These are phyloP conservation scores for Phytophthora litchii DNA, from an alignment of 352 stramenopile species.

Conservation along the genomic window DNA sequence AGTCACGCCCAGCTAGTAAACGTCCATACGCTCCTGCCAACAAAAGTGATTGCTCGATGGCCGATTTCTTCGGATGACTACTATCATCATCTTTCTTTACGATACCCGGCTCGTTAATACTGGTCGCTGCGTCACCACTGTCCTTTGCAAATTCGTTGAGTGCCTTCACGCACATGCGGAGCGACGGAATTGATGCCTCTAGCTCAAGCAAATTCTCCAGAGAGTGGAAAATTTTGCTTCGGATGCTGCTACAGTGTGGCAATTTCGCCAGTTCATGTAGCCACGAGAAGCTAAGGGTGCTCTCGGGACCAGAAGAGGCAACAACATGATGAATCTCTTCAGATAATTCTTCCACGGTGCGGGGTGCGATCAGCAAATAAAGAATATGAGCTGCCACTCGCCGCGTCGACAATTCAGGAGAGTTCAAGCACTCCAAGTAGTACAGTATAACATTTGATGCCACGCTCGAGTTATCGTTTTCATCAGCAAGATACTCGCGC, in stretches of 20 bases:
- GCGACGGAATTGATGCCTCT: conserved; percentile 72
- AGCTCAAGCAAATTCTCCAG: conserved; percentile 75
- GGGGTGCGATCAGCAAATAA: conserved; percentile 49
- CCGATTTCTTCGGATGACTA: conserved; percentile 35
- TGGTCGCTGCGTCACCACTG: conserved; percentile 13
- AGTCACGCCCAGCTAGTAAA: conserved; percentile 70
- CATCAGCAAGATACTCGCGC: conserved; percentile 54
- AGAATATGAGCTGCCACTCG: conserved; percentile 72
- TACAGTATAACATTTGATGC: conserved; percentile 67
- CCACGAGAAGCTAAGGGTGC: conserved; percentile 73
- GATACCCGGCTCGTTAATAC: conserved; percentile 4
- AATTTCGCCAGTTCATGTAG: conserved; percentile 65
- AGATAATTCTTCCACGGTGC: conserved; percentile 37
- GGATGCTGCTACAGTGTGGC: conserved; percentile 64
- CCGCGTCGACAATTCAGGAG: conserved; percentile 50
- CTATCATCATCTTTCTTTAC: conserved; percentile 25
- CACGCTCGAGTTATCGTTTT: conserved; percentile 36
- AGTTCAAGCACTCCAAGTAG: conserved; percentile 75
- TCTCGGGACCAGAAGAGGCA: conserved; percentile 22
- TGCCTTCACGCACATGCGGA: conserved; percentile 70
- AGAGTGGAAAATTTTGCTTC: conserved; percentile 62
- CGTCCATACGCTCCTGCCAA: conserved; percentile 70
- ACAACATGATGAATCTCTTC: conserved; percentile 28
- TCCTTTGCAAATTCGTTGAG: conserved; percentile 71
- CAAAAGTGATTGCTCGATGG: conserved; percentile 61